These are phyloP conservation scores for Carallia pectinifolia DNA, from an alignment of 345 rosid species.

Conservation along the genomic window DNA sequence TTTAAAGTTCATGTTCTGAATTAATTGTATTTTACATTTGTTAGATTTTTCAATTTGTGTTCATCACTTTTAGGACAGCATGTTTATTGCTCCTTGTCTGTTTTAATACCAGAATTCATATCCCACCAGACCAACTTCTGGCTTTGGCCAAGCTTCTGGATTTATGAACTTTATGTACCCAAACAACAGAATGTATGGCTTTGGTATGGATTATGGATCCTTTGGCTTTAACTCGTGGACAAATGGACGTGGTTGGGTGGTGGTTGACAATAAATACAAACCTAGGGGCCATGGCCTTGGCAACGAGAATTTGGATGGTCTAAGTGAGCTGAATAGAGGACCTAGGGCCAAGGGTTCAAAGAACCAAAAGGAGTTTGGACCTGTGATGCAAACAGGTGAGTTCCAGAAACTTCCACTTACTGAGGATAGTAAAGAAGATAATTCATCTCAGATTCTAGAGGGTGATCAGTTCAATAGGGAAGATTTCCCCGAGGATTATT, in stretches of 20 bases:
- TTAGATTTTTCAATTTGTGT: slow-evolving; percentile 1
- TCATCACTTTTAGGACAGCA: not conserved
- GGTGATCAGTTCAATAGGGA: slow-evolving; percentile 46
- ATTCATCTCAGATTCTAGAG: slow-evolving; percentile 28
- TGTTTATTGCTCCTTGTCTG: not conserved
- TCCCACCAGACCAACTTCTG: slow-evolving; percentile 40
- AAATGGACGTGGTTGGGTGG: slow-evolving; percentile 59
- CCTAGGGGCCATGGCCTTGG: slow-evolving; percentile 46
- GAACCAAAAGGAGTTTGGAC: slow-evolving; percentile 39
- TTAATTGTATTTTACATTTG: not conserved
- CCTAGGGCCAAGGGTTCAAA: slow-evolving; percentile 61
- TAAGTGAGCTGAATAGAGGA: slow-evolving; percentile 75
- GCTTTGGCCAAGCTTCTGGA: slow-evolving; percentile 44
- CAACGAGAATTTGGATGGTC: slow-evolving; percentile 65
- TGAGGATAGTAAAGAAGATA: slow-evolving; percentile 36
- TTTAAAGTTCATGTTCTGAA: not conserved
- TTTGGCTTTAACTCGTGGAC: slow-evolving; percentile 60
- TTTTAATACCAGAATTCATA: slow-evolving; percentile 32
- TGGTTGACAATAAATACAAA: slow-evolving; percentile 54
- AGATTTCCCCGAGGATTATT: slow-evolving; percentile 47
- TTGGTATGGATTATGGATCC: slow-evolving; percentile 31
- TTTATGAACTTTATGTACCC: slow-evolving; percentile 52
- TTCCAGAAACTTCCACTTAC: slow-evolving; percentile 30
- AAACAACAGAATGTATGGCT: slow-evolving; percentile 44
- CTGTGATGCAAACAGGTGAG: slow-evolving; percentile 25